phyloP scores from a whole-genome alignment of 257 asterid genomes.

The Solanum arcanum region DNA sequence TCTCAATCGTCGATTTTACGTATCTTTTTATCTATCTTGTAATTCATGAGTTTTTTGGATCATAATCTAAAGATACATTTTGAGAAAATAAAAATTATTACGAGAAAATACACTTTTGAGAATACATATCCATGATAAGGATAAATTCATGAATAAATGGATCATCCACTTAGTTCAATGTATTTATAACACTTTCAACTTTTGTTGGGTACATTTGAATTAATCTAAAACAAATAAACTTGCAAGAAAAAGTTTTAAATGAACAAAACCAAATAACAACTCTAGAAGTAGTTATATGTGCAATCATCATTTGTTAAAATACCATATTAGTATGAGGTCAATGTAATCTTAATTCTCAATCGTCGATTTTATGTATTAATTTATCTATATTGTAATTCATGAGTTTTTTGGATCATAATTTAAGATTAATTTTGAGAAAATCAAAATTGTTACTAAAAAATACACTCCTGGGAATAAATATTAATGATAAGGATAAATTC shows the following conservation, averaged over 20 bases:
- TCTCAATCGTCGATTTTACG: not conserved
- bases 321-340: not conserved
- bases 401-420: not conserved
- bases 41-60: not conserved
- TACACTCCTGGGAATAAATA: too few species aligned
- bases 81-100: not conserved
- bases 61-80: too few species aligned
- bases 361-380: too few species aligned
- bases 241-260: too few species aligned
- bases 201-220: not conserved
- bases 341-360: not conserved
- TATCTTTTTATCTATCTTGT: not conserved
- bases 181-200: not conserved
- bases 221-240: not conserved
- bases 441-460: too few species aligned
- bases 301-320: not conserved
- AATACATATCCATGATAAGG: too few species aligned
- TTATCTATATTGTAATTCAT: too few species aligned
- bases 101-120: not conserved
- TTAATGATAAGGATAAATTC: too few species aligned
- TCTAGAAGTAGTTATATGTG: not conserved
- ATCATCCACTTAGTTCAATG: too few species aligned
- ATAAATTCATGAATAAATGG: too few species aligned
- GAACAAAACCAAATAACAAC: not conserved
- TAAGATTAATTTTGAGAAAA: not conserved